Evolutionary conservation across 2,329 filamentous ascomycete species (phyloP), one percentile per base, ranked within the genome.

Genomic region (Chlorencoelia australis): DNA sequence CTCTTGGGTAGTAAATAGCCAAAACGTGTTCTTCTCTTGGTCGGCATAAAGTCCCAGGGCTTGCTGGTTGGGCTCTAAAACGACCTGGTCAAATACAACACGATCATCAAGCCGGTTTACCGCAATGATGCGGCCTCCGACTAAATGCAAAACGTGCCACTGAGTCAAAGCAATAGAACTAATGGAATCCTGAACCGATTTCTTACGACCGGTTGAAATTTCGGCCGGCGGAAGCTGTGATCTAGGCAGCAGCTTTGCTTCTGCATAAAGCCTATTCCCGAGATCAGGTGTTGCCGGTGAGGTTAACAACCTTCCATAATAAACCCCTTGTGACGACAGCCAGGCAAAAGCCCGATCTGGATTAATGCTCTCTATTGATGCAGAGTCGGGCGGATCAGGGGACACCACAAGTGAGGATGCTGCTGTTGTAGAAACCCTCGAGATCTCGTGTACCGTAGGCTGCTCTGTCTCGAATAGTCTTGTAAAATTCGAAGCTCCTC

Each of bases 21-120:
- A 98, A 56, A 89, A 95, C 0, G 91, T 98, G 53, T 89, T 93
- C 66, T 95, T 94, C 58, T 91, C 89, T 42, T 82, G 73, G 59
- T 98, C 91, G 7, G 89, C 79, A 33, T 87, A 80, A 13, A 98
- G 71, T 0, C 84, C 87, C n/a, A 98, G 65, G 4, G 80, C 76
- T 50, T 71, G 79, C 50, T 94, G 83, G 1, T 82, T 83, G 4
- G 76, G 71, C 37, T 89, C 82, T 10, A 96, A 67, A 4, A 98
- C 81, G 15, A 79, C 69, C 59, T 96, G 87, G 56, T 95, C 85
- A 49, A 91, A 93, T 2, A 94, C 82, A 31, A 89, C 68, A 34
- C 79, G 75, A 18, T 89, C 86, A 26, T 88, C 91, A 30, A 98
- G 70, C 20, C 87, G 75, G 55, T 96, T 96, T 42, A 85, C 75